These are phyloP conservation scores for Volvariella volvacea DNA, from an alignment of 1,284 basidiomycete species.

Conservation along the genomic window DNA sequence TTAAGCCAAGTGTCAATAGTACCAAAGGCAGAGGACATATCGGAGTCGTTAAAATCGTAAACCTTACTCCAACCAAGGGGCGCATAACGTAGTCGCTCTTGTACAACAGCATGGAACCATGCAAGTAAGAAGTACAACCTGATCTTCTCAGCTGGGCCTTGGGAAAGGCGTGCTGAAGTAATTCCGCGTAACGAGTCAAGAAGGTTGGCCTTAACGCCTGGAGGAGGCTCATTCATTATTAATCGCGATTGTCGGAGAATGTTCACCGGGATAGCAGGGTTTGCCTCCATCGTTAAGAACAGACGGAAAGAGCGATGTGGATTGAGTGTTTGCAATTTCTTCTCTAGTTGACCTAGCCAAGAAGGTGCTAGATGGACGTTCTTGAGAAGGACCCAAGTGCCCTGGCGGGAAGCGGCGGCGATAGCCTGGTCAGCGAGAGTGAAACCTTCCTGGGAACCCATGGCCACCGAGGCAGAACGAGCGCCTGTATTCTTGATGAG, in stretches of 20 bases:
- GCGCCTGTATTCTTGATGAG: slow-evolving; percentile 72
- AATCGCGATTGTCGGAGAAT: slow-evolving; percentile 92
- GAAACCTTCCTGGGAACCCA: slow-evolving; percentile 99
- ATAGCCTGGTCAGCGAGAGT: slow-evolving; percentile 92
- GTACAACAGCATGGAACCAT: slow-evolving; percentile 96
- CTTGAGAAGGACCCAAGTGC: slow-evolving; percentile 92
- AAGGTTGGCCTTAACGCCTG: slow-evolving; percentile 91
- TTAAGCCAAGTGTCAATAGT: slow-evolving; percentile 90
- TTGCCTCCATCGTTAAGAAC: slow-evolving; percentile 96
- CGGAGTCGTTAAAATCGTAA: slow-evolving; percentile 98
- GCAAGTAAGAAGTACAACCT: slow-evolving; percentile 92
- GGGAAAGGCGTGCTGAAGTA: slow-evolving; percentile 57
- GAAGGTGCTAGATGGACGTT: slow-evolving; percentile 93
- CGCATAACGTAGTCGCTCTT: slow-evolving; percentile 91
- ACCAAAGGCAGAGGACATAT: slow-evolving; percentile 87
- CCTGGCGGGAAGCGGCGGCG: slow-evolving; percentile 81
- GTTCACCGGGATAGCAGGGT: slow-evolving; percentile 88
- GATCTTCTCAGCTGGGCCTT: slow-evolving; percentile 87
- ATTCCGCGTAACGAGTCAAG: slow-evolving; percentile 86
- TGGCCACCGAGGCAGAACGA: slow-evolving; percentile 83
- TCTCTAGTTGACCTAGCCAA: slow-evolving; percentile 93
- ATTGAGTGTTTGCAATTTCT: slow-evolving; percentile 89
- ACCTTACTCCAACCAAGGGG: slow-evolving; percentile 94
- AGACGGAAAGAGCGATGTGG: slow-evolving; percentile 88
- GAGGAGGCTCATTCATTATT: slow-evolving; percentile 96